These are phyloP conservation scores for Carex littledalei DNA, from an alignment of 176 grass and related monocot species.

Conservation along the genomic window DNA sequence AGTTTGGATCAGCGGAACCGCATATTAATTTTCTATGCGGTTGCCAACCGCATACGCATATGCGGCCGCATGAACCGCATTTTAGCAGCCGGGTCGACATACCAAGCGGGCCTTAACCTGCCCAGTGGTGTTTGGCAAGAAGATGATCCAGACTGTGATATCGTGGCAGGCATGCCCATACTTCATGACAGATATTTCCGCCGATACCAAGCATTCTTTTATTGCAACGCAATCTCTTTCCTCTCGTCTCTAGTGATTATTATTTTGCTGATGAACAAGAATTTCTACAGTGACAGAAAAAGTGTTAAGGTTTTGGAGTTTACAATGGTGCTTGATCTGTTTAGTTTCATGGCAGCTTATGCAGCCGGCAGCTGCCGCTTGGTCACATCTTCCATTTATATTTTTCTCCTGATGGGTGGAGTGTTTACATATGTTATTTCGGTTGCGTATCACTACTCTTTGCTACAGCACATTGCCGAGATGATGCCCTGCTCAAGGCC, in stretches of 20 bases:
- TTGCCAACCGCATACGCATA: too few relatives aligned
- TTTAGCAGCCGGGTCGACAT: conserved; percentile 40
- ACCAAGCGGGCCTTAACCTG: conserved; percentile 46
- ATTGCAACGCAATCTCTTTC: conserved; percentile 49
- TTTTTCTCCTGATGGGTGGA: not conserved
- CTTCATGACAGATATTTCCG: conserved; percentile 3
- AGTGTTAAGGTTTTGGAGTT: conserved; percentile 33
- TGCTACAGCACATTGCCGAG: not conserved
- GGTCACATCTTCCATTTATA: conserved; percentile 28
- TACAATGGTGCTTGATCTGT: conserved; percentile 46
- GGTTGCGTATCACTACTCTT: not conserved
- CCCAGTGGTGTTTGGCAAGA: conserved; percentile 40
- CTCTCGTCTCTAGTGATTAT: conserved; percentile 39
- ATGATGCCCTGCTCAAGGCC: not conserved
- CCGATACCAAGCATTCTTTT: conserved; percentile 39
- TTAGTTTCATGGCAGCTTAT: conserved; percentile 39
- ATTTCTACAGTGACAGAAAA: not conserved
- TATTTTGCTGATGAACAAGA: conserved; percentile 42
- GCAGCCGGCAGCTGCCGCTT: conserved; percentile 38
- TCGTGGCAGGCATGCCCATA: conserved; percentile 18
- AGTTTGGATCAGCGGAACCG: too few relatives aligned
- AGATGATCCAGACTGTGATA: not conserved
- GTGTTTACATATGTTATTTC: conserved; percentile 6
- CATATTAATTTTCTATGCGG: too few relatives aligned
- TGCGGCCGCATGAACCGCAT: too few relatives aligned